Base-by-base conservation (phyloP, 805 yeast species). In the Myxozyma nipponensis region DNA sequence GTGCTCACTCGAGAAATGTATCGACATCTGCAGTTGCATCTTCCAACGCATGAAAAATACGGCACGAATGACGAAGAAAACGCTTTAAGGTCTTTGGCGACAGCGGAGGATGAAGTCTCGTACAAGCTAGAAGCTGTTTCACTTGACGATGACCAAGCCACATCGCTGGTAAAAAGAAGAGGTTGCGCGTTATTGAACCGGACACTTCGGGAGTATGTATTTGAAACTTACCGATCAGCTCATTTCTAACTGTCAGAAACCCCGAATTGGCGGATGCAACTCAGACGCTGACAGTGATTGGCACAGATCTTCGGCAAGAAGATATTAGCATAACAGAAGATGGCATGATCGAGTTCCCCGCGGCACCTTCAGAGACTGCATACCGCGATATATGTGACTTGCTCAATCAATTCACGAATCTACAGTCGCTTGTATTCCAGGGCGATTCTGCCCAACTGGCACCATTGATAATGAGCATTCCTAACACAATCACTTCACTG, bases 371-470 rank as follows among this genome's bases (percentile, higher is more conserved):
- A 3, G 58, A 54, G 18, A 39, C 35, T 7, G 52, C 48, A 3
- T 52, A 37, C 18, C 28, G 42, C 10, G 58, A 57, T 18, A 57
- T 54, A 4, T 47, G 57, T 10, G 52, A 52, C 39, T 32, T 54
- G 6, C 41, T 54, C 17, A 26, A 46, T 19, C 48, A 39, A 10
- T 35, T 54, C 30, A 47, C 56, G 1, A 19, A 13, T n/a, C 44
- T 54, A 15, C 47, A 54, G 19, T 35, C 50, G 19, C 44, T 54
- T 19, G 34, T 50, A 7, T 54, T 51, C 30, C 18, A 50, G 23
- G 54, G 58, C 32, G 58, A 54, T 28, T 52, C 57, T 2, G 52
- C 56, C n/a, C 57, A 49, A 41, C 46, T 54, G 3, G 46, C 55
- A 3, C 50, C 57, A 4, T 36, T 54, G 36, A 42, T 54, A 10